Percentiles rank a stretch among this genome's conserved stretches.
Evolutionary conservation across 1,139 yeast genomes (phyloP).

Genomic region (Suhomyces bolitotheri): DNA sequence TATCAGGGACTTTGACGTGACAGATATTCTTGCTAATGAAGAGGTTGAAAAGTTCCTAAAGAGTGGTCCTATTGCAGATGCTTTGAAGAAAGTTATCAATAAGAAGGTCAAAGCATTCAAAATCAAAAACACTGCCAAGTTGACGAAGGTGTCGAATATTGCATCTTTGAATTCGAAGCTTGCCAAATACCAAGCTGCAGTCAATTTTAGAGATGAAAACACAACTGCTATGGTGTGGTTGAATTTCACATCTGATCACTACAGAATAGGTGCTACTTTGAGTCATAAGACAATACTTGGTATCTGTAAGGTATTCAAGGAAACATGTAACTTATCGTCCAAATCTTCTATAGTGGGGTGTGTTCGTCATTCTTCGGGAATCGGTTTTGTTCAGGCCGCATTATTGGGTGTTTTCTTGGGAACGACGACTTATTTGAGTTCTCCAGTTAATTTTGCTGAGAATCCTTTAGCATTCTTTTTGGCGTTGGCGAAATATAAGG

Average conservation of each 20-base stretch:
- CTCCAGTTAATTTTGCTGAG: constrained; percentile 75
- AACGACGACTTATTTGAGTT: constrained; percentile 75
- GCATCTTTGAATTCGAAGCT: constrained; percentile 50
- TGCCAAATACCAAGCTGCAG: constrained; percentile 46
- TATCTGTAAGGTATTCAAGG: constrained; percentile 85
- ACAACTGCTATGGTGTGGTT: constrained; percentile 62
- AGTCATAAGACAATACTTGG: constrained; percentile 68
- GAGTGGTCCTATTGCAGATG: constrained; percentile 64
- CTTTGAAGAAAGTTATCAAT: constrained; percentile 56
- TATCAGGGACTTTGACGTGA: constrained; percentile 67
- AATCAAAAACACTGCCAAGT: constrained; percentile 67
- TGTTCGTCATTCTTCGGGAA: constrained; percentile 79
- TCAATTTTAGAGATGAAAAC: constrained; percentile 42
- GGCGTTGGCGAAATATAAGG: constrained; percentile 72
- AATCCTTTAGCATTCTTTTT: constrained; percentile 75
- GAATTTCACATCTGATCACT: constrained; percentile 72
- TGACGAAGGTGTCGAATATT: constrained; percentile 54
- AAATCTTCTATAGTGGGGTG: constrained; percentile 79
- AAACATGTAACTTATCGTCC: constrained; percentile 81
- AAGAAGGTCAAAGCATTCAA: constrained; percentile 50
- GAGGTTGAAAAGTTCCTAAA: constrained; percentile 74
- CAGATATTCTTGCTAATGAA: constrained; percentile 72
- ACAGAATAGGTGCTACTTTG: constrained; percentile 63
- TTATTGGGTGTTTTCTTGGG: constrained; percentile 86
- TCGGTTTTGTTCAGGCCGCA: constrained; percentile 84